Conservation (phyloP, 805 yeast genomes). For the Clavispora carvajalis region DNA sequence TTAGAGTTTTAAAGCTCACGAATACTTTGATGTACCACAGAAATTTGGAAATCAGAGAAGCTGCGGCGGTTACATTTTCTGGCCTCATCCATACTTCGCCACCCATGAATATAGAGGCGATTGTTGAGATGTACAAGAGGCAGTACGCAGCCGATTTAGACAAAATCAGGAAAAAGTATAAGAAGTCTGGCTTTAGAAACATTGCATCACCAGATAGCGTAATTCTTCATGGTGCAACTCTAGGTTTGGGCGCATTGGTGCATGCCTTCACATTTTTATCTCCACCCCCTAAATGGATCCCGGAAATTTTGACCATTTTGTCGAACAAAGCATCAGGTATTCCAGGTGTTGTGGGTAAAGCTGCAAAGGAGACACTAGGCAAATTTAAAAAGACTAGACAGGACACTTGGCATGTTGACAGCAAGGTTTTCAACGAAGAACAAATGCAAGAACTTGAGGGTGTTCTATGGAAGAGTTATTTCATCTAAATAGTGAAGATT, state of each 20-base stretch:
- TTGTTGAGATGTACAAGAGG: conserved; percentile 36
- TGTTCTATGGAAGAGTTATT: conserved; percentile 87
- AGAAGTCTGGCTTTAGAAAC: conserved; percentile 30
- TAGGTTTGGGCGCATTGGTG: conserved; percentile 84
- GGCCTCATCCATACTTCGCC: conserved; percentile 68
- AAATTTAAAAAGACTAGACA: conserved; percentile 87
- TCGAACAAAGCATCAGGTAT: conserved; percentile 69
- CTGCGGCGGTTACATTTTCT: conserved; percentile 69
- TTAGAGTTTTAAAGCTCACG: conserved; percentile 46
- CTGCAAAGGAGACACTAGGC: conserved; percentile 77
- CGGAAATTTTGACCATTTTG: conserved; percentile 59
- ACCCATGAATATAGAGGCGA: conserved; percentile 39
- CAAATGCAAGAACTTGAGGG: conserved; percentile 92
- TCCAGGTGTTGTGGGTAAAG: conserved; percentile 73
- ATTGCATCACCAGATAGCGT: conserved; percentile 38
- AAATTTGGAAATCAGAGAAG: conserved; percentile 70
- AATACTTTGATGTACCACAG: conserved; percentile 51
- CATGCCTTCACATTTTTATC: conserved; percentile 86
- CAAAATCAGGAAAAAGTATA: conserved; percentile 40
- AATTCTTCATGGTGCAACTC: conserved; percentile 73
- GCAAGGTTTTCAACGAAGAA: conserved; percentile 63
- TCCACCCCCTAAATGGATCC: conserved; percentile 92
- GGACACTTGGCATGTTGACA: conserved; percentile 94
- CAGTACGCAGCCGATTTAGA: conserved; percentile 26
- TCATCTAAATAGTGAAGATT: conserved; percentile 43